Conservation (phyloP, 805 yeast genomes). For the Wickerhamiella sorbophila region DNA sequence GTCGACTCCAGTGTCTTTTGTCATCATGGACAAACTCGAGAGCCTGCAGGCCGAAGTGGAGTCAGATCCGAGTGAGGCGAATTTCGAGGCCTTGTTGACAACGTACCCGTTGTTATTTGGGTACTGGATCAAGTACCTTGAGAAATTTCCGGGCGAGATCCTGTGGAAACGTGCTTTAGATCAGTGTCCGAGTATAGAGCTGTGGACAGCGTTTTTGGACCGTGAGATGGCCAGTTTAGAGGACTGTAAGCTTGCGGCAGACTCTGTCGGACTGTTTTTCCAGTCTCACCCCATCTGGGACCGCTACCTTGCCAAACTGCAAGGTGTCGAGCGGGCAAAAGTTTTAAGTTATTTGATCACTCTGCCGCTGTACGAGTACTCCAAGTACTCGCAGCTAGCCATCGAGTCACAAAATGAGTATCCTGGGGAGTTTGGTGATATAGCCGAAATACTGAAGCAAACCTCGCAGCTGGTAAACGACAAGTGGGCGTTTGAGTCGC, state of each 20-base stretch:
- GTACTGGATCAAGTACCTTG: conserved; percentile 29
- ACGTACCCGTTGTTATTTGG: conserved; percentile 30
- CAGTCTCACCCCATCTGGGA: conserved; percentile 78
- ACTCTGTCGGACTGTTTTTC: conserved; percentile 52
- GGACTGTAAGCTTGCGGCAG: conserved; percentile 35
- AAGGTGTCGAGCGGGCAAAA: conserved; percentile 29
- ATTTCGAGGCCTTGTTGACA: conserved; percentile 19
- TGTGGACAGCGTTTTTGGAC: conserved; percentile 23
- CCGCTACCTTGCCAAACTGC: conserved; percentile 45
- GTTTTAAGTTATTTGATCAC: conserved; percentile 21
- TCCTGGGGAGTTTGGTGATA: conserved; percentile 4
- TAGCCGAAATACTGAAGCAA: conserved; percentile 26
- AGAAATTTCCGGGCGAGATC: conserved; percentile 9
- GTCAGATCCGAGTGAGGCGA: conserved; percentile 2
- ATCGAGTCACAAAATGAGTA: conserved; percentile 1
- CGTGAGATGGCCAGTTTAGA: conserved; percentile 21
- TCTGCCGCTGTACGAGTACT: conserved; percentile 77
- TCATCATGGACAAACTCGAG: neutral
- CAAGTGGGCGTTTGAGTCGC: conserved; percentile 67
- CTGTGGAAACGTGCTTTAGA: conserved; percentile 13
- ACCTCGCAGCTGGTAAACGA: conserved; percentile 41
- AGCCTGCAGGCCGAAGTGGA: neutral
- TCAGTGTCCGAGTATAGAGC: conserved; percentile 25
- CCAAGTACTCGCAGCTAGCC: conserved; percentile 47
- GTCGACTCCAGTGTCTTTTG: neutral